A percentile compares a stretch with the other conserved stretches of the same genome.
Evolutionary conservation across 1,139 yeast genomes (phyloP).

Genomic region (Zygotorulaspora mrakii): DNA sequence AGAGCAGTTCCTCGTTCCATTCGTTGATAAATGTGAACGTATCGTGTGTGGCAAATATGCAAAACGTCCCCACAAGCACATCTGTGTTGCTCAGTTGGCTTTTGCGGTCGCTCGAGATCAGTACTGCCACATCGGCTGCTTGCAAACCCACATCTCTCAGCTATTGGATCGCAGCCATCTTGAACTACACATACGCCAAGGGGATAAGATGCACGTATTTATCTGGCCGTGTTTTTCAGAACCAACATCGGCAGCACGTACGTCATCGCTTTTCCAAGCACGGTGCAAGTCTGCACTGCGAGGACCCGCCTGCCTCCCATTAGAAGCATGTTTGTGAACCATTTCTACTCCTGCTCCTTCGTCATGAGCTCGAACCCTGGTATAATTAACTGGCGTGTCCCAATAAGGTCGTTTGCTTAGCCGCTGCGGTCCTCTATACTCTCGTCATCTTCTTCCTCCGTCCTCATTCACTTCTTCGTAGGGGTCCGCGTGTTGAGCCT

Average conservation of each 20-base stretch:
- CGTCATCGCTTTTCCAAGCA: not conserved
- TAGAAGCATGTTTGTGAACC: not conserved
- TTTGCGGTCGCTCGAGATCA: not conserved
- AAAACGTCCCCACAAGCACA: constrained; percentile 2
- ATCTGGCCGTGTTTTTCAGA: constrained; percentile 1
- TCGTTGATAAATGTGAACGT: constrained; percentile 1
- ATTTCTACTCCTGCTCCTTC: not conserved
- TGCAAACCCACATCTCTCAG: not conserved
- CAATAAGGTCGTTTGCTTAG: not conserved
- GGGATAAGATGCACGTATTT: constrained; percentile 2
- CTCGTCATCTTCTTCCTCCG: not conserved
- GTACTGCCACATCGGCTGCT: not conserved
- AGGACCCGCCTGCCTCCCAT: constrained; percentile 1
- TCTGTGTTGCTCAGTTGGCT: not conserved
- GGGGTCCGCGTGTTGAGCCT: not conserved
- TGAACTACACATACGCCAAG: constrained; percentile 2
- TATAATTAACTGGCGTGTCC: not conserved
- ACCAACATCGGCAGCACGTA: constrained; percentile 3
- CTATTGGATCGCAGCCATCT: constrained; percentile 1
- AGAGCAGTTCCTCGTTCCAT: not conserved
- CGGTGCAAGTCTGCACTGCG: constrained; percentile 1
- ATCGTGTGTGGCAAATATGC: not conserved
- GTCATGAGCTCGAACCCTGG: not conserved
- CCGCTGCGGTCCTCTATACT: not conserved
- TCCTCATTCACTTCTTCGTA: not conserved